Evolutionary conservation across 2,329 filamentous ascomycete genomes (phyloP).

Genomic region (Penicillium palitans): DNA sequence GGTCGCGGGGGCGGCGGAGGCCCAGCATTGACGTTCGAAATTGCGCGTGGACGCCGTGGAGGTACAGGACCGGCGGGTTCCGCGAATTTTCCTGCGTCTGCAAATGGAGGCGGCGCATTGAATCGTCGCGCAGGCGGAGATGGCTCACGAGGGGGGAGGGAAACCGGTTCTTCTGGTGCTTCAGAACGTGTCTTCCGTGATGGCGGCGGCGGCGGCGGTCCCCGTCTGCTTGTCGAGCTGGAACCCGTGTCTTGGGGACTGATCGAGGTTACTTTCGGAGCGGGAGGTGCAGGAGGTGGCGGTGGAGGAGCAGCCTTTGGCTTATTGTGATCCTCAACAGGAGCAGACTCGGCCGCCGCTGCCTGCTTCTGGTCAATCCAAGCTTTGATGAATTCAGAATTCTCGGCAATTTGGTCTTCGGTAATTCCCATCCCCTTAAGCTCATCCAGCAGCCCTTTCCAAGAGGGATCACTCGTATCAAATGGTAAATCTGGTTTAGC

Average conservation of each 20-base stretch:
- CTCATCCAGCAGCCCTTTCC: constrained; percentile 62
- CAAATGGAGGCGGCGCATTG: constrained; percentile 80
- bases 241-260: constrained; percentile 64
- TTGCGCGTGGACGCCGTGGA: constrained; percentile 52
- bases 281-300: constrained; percentile 54
- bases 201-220: constrained; percentile 61
- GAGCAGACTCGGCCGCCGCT: constrained; percentile 46
- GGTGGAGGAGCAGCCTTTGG: constrained; percentile 62
- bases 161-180: constrained; percentile 57
- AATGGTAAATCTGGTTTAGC: constrained; percentile 49
- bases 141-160: constrained; percentile 66
- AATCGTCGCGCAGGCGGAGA: constrained; percentile 64
- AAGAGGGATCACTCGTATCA: constrained; percentile 62
- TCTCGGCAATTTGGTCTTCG: constrained; percentile 66
- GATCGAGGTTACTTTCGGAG: constrained; percentile 47
- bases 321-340: constrained; percentile 49
- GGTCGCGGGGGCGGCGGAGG: constrained; percentile 69
- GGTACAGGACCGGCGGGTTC: constrained; percentile 52
- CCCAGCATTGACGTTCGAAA: constrained; percentile 54
- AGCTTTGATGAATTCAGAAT: constrained; percentile 67
- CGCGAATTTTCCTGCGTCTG: constrained; percentile 86
- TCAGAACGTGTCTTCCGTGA: constrained; percentile 49
- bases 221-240: constrained; percentile 53
- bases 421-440: constrained; percentile 66
- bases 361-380: constrained; percentile 65